Conservation (phyloP, 2,329 filamentous ascomycete species). For the Teratosphaeriaceae sp. region DNA sequence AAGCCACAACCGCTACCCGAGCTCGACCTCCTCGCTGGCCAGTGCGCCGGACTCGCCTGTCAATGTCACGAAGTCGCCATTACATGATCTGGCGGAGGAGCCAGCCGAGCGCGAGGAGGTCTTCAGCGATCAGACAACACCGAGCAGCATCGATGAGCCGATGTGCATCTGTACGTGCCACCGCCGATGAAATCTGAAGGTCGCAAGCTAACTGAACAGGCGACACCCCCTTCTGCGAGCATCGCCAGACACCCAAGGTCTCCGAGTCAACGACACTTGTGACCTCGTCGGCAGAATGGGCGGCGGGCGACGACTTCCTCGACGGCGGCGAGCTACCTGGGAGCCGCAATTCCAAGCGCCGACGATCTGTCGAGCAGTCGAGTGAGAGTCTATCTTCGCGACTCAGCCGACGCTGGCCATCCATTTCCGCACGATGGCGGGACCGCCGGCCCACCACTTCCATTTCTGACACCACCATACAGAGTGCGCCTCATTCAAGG, state of each 20-base stretch:
- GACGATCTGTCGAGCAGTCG: constrained; percentile 52
- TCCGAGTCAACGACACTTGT: neutral
- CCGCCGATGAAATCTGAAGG: neutral
- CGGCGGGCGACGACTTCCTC: constrained; percentile 45
- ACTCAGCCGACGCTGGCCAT: constrained; percentile 49
- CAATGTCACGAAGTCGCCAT: constrained; percentile 53
- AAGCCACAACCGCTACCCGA: constrained; percentile 59
- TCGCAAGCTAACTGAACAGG: constrained; percentile 41
- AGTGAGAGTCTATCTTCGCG: constrained; percentile 58
- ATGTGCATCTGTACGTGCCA: constrained; percentile 66
- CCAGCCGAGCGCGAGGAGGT: constrained; percentile 62
- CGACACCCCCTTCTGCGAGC: constrained; percentile 53
- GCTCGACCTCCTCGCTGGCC: constrained; percentile 73
- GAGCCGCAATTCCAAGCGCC: constrained; percentile 48
- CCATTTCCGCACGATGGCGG: constrained; percentile 12
- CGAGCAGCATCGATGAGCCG: constrained; percentile 30
- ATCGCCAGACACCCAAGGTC: constrained; percentile 30
- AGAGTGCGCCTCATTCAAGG: constrained; percentile 29
- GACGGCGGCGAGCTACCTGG: constrained; percentile 48
- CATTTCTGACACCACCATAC: constrained; percentile 19
- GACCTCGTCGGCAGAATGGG: constrained; percentile 21
- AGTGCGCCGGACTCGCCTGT: constrained; percentile 55
- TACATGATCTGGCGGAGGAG: constrained; percentile 83
- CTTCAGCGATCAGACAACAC: constrained; percentile 35
- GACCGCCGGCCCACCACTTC: constrained; percentile 12